Conservation (phyloP, 306 rosid genomes). For the Sindora glabra region DNA sequence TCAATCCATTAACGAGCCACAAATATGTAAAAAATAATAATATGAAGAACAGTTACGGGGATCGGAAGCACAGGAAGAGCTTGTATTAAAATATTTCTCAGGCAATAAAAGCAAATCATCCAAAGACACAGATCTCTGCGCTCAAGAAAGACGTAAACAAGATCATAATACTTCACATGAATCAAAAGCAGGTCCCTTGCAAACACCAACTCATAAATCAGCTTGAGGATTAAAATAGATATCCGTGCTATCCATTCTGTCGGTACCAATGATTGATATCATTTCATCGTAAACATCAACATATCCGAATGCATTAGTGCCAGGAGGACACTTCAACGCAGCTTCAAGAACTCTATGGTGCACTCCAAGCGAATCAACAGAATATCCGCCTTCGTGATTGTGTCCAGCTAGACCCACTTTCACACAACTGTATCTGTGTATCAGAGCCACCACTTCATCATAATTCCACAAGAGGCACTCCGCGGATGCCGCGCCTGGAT, state of each 20-base stretch:
- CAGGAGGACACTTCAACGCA: slow-evolving; percentile 87
- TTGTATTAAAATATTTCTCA: too few relatives aligned
- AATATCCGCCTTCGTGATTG: slow-evolving; percentile 77
- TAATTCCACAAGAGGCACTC: slow-evolving; percentile 85
- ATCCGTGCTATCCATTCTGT: slow-evolving; percentile 48
- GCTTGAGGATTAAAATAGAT: slow-evolving; percentile 46
- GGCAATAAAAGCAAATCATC: too few relatives aligned
- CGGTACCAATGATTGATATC: slow-evolving; percentile 57
- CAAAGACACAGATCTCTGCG: too few relatives aligned
- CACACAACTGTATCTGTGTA: slow-evolving; percentile 63
- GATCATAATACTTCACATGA: slow-evolving; percentile 1
- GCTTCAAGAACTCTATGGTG: slow-evolving; percentile 92
- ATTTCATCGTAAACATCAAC: slow-evolving; percentile 59
- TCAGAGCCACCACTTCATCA: slow-evolving; percentile 65
- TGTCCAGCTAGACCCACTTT: slow-evolving; percentile 79
- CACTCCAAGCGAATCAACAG: slow-evolving; percentile 70
- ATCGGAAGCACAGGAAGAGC: too few relatives aligned
- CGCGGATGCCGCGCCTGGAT: slow-evolving; percentile 48
- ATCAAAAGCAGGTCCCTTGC: too few relatives aligned
- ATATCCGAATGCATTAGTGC: slow-evolving; percentile 59
- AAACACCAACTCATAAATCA: slow-evolving; percentile 13
- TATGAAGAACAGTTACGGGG: too few relatives aligned
- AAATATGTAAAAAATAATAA: too few relatives aligned
- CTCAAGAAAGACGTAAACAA: not conserved
- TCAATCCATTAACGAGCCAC: too few relatives aligned